Conservation (phyloP, 306 rosid genomes). For the Nissolia schottii region DNA sequence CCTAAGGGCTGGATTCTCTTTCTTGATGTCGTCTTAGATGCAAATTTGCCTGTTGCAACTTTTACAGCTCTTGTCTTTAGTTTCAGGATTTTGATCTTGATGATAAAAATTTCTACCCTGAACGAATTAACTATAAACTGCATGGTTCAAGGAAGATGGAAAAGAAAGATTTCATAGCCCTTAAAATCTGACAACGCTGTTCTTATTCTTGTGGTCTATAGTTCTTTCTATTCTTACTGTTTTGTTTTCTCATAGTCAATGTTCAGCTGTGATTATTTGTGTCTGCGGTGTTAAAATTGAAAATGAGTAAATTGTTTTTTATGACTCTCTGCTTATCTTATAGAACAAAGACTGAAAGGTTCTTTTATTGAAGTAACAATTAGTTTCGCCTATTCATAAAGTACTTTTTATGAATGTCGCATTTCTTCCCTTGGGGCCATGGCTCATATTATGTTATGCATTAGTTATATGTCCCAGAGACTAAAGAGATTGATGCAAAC, state of each 20-base stretch:
- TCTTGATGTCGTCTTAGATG: neutral
- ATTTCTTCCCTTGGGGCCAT: neutral
- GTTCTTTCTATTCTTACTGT: neutral
- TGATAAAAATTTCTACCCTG: neutral
- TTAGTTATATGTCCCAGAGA: neutral
- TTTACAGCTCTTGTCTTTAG: neutral
- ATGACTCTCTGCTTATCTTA: neutral
- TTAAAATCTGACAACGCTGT: neutral
- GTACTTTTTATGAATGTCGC: neutral
- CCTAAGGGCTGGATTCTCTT: neutral
- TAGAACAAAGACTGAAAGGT: neutral
- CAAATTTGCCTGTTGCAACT: neutral
- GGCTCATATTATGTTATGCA: neutral
- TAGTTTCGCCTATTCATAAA: neutral
- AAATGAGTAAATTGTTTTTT: neutral
- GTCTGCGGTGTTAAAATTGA: neutral
- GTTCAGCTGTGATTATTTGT: neutral
- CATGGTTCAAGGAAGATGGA: neutral
- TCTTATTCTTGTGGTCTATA: neutral
- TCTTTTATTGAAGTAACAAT: neutral
- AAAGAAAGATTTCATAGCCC: neutral
- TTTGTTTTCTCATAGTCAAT: neutral
- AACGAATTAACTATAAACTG: neutral
- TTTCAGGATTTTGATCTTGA: neutral
- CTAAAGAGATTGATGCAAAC: neutral